Evolutionary conservation across 2,329 filamentous ascomycete species (phyloP).

Genomic region (Akanthomyces dipterigenus): DNA sequence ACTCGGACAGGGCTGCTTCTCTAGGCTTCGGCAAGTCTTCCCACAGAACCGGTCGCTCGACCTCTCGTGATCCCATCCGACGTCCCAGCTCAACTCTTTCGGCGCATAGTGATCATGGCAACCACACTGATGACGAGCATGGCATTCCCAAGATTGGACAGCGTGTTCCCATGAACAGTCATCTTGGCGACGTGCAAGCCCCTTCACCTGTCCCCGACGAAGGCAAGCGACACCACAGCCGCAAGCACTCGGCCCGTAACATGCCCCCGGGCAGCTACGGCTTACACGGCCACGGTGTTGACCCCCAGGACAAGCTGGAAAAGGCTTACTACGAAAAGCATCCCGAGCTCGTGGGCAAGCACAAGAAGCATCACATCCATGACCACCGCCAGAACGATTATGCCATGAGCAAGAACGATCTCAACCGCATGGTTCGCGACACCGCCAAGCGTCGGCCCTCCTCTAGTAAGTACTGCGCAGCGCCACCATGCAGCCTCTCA

Average conservation of each 20-base stretch:
- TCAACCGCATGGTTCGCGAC: constrained; percentile 82
- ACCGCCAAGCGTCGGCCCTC: constrained; percentile 44
- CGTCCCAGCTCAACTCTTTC: constrained; percentile 56
- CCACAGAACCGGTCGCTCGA: constrained; percentile 43
- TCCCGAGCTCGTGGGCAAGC: constrained; percentile 72
- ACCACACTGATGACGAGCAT: constrained; percentile 63
- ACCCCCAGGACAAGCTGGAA: constrained; percentile 73
- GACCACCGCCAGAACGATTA: constrained; percentile 59
- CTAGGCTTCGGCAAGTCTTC: constrained; percentile 70
- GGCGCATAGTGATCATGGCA: constrained; percentile 41
- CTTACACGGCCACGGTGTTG: constrained; percentile 77
- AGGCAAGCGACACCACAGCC: constrained; percentile 51
- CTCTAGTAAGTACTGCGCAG: constrained; percentile 1
- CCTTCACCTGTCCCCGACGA: constrained; percentile 58
- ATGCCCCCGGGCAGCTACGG: constrained; percentile 85
- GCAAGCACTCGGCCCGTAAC: constrained; percentile 65
- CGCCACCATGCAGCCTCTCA: not conserved
- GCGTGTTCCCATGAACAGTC: constrained; percentile 87
- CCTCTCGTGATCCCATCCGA: constrained; percentile 46
- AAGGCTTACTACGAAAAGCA: constrained; percentile 91
- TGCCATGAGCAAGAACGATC: constrained; percentile 79
- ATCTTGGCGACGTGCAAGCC: constrained; percentile 92
- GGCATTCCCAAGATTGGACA: constrained; percentile 90
- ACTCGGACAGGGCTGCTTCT: constrained; percentile 80
- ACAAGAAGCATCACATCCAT: constrained; percentile 51